Percentiles rank a stretch among this genome's conserved stretches.
phyloP scores from a whole-genome alignment of 2,329 filamentous ascomycete genomes.

The Ophiocordyceps unilateralis region DNA sequence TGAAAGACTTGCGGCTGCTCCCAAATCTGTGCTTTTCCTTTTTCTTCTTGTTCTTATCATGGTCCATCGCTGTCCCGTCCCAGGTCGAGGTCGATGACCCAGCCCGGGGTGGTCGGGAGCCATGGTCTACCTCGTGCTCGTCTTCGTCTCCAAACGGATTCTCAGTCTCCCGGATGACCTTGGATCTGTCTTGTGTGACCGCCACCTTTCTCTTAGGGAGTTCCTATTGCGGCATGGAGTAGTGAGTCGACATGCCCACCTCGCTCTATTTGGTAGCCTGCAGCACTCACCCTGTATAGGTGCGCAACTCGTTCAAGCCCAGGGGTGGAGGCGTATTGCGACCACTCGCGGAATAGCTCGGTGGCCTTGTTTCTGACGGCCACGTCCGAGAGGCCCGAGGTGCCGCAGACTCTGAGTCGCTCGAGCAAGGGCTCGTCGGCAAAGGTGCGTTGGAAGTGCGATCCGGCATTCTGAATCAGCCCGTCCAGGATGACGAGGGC shows the following conservation, averaged over 20 bases:
- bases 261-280: background rate
- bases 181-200: slow-evolving; percentile 61
- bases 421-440: slow-evolving; percentile 85
- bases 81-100: slow-evolving; percentile 1
- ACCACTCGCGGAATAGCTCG: slow-evolving; percentile 75
- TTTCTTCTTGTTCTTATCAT: slow-evolving; percentile 36
- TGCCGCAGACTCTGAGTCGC: slow-evolving; percentile 72
- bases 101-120: slow-evolving; percentile 11
- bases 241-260: background rate
- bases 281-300: slow-evolving; percentile 46
- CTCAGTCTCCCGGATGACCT: slow-evolving; percentile 67
- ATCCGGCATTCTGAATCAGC: slow-evolving; percentile 83
- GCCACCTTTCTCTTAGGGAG: slow-evolving; percentile 51
- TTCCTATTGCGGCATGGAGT: slow-evolving; percentile 28
- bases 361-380: slow-evolving; percentile 82
- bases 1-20: slow-evolving; percentile 52
- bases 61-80: no score
- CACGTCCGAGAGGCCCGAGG: slow-evolving; percentile 66
- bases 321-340: slow-evolving; percentile 64
- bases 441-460: slow-evolving; percentile 72
- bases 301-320: slow-evolving; percentile 67
- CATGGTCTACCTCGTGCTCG: slow-evolving; percentile 29
- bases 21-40: slow-evolving; percentile 28
- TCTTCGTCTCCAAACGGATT: slow-evolving; percentile 53
- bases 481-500: slow-evolving; percentile 81